Evolutionary conservation across 108 stramenopile genomes (phyloP).

Genomic region (Cyclotella distinguenda): DNA sequence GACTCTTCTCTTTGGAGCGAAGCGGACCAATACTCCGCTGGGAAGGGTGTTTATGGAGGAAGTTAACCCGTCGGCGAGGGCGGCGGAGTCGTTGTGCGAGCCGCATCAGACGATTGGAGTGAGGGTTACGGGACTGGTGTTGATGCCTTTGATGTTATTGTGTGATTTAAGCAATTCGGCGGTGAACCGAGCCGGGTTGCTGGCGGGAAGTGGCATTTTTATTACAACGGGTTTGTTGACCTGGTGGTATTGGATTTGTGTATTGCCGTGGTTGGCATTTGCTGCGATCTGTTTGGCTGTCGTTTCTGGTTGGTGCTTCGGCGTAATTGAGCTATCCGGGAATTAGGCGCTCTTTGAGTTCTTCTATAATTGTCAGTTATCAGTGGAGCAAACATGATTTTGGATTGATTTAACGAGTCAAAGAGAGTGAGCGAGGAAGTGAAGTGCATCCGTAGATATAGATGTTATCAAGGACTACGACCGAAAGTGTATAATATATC

Average conservation of each 20-base stretch:
- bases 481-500: no score
- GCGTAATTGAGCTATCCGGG: slow-evolving; percentile 81
- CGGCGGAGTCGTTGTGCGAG: slow-evolving; percentile 57
- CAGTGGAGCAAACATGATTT: not conserved
- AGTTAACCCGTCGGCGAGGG: slow-evolving; percentile 47
- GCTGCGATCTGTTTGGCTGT: slow-evolving; percentile 49
- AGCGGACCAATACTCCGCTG: slow-evolving; percentile 64
- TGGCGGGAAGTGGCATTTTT: slow-evolving; percentile 32
- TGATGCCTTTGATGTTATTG: slow-evolving; percentile 55
- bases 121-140: slow-evolving; percentile 65
- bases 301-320: slow-evolving; percentile 71
- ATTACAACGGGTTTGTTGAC: slow-evolving; percentile 26
- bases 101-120: slow-evolving; percentile 70
- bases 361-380: not conserved
- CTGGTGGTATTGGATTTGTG: slow-evolving; percentile 57
- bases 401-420: not conserved
- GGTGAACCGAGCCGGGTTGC: slow-evolving; percentile 40
- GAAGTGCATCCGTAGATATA: no score
- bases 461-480: no score
- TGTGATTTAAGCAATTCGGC: slow-evolving; percentile 34
- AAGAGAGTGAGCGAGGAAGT: not conserved
- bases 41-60: slow-evolving; percentile 56
- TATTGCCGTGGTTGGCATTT: slow-evolving; percentile 60
- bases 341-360: slow-evolving; percentile 33
- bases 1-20: slow-evolving; percentile 73